A percentile compares a stretch with the other conserved stretches of the same genome.
These are phyloP conservation scores for Musa acuminata DNA, from an alignment of 176 grass and related monocot species.

Conservation along the genomic window DNA sequence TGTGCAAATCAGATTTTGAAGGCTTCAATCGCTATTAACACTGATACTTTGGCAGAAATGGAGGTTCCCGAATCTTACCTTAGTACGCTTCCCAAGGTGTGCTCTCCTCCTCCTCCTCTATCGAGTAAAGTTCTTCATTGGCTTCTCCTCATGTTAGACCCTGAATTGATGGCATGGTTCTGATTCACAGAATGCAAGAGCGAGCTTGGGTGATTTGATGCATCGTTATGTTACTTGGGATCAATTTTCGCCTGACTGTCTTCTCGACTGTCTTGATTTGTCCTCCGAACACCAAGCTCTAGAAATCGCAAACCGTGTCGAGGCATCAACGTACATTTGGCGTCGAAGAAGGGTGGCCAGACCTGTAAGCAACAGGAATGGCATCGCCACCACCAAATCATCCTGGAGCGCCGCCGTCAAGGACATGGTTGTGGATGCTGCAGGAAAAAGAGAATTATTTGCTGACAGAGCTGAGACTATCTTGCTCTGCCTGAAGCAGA, in stretches of 20 bases:
- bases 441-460: constrained; percentile 70
- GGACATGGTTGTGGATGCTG: constrained; percentile 47
- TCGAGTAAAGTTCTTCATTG: too few species aligned
- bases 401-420: constrained; percentile 75
- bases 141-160: neutral
- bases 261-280: constrained; percentile 60
- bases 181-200: constrained; percentile 45
- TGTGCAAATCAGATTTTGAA: constrained; percentile 80
- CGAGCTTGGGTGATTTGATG: constrained; percentile 60
- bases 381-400: constrained; percentile 45
- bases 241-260: constrained; percentile 70
- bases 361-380: neutral
- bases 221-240: constrained; percentile 70
- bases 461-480: constrained; percentile 62
- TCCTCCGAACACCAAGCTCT: constrained; percentile 76
- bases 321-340: constrained; percentile 69
- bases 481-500: constrained; percentile 75
- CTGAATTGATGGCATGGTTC: neutral
- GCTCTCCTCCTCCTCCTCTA: neutral
- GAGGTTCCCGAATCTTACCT: constrained; percentile 78
- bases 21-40: constrained; percentile 88
- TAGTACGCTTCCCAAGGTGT: constrained; percentile 71
- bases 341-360: constrained; percentile 37
- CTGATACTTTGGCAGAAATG: constrained; percentile 78
- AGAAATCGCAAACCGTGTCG: constrained; percentile 75